Percentiles rank a stretch among this genome's conserved stretches.
These are phyloP conservation scores for Solanum chmielewskii DNA, from an alignment of 257 asterid species.

Conservation along the genomic window DNA sequence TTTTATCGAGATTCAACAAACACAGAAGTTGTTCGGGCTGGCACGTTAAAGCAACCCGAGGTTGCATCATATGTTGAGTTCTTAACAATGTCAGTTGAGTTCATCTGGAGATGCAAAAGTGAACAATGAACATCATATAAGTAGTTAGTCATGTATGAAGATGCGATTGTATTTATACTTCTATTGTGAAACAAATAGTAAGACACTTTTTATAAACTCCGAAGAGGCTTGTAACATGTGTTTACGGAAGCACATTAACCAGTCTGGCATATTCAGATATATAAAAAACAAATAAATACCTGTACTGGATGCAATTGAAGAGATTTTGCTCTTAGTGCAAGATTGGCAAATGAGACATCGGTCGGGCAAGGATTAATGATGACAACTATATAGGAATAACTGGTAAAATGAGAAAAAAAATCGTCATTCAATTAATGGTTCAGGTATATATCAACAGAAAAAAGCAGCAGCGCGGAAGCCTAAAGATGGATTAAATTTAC, in stretches of 20 bases:
- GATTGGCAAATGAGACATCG: slow-evolving; percentile 35
- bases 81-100: slow-evolving; percentile 49
- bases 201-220: background rate
- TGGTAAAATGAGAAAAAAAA: slow-evolving; percentile 17
- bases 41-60: slow-evolving; percentile 60
- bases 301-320: slow-evolving; percentile 76
- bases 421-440: background rate
- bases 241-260: background rate
- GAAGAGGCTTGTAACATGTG: background rate
- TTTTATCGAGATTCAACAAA: slow-evolving; percentile 45
- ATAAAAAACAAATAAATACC: slow-evolving; percentile 23
- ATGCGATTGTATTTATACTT: background rate
- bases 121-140: background rate
- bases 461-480: background rate
- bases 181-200: background rate
- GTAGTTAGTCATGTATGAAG: background rate
- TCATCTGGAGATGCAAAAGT: slow-evolving; percentile 33
- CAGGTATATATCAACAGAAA: background rate
- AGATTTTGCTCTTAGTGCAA: slow-evolving; percentile 38
- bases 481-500: slow-evolving; percentile 4
- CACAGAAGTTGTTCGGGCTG: slow-evolving; percentile 69
- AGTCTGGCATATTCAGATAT: background rate
- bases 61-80: slow-evolving; percentile 50
- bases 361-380: slow-evolving; percentile 55
- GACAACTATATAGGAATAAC: slow-evolving; percentile 59